Conservation (phyloP, 2,329 filamentous ascomycete genomes). For the Colletotrichum shisoi region DNA sequence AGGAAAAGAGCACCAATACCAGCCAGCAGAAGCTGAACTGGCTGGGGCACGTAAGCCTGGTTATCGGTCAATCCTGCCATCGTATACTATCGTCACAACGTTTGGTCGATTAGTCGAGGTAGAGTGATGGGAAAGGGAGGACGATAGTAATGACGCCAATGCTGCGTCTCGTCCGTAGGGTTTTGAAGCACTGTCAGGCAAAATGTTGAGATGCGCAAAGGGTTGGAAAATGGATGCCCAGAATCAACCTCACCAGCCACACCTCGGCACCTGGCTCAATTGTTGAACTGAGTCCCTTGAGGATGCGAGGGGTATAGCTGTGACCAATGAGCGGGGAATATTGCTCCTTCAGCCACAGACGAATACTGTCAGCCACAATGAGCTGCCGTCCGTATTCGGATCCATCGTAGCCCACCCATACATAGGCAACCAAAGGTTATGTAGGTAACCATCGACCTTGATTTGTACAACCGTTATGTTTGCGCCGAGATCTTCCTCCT, state of each 20-base stretch:
- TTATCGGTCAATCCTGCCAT: slow-evolving; percentile 44
- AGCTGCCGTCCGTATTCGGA: slow-evolving; percentile 6
- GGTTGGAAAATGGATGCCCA: slow-evolving; percentile 24
- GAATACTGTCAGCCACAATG: slow-evolving; percentile 11
- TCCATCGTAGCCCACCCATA: not conserved
- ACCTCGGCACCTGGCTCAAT: slow-evolving; percentile 28
- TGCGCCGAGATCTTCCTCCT: not conserved
- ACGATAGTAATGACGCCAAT: not conserved
- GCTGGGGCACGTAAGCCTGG: slow-evolving; percentile 54
- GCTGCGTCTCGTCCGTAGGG: slow-evolving; percentile 6
- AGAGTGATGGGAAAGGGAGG: not conserved
- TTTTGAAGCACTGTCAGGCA: slow-evolving; percentile 18
- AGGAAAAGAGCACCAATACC: slow-evolving; percentile 68
- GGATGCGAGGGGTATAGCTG: slow-evolving; percentile 14
- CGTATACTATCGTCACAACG: slow-evolving; percentile 9
- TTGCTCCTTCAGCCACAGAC: no score
- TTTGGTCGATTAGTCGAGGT: not conserved
- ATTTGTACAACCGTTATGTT: not conserved
- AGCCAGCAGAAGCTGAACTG: slow-evolving; percentile 57
- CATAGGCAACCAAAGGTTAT: slow-evolving; percentile 5
- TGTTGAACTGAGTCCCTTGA: slow-evolving; percentile 16
- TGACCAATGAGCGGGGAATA: not conserved
- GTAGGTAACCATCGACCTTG: not conserved
- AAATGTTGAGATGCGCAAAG: slow-evolving; percentile 37
- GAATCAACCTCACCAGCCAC: slow-evolving; percentile 23